Base-by-base conservation (phyloP, 2,329 filamentous ascomycete species). In the Cordyceps farinosa region DNA sequence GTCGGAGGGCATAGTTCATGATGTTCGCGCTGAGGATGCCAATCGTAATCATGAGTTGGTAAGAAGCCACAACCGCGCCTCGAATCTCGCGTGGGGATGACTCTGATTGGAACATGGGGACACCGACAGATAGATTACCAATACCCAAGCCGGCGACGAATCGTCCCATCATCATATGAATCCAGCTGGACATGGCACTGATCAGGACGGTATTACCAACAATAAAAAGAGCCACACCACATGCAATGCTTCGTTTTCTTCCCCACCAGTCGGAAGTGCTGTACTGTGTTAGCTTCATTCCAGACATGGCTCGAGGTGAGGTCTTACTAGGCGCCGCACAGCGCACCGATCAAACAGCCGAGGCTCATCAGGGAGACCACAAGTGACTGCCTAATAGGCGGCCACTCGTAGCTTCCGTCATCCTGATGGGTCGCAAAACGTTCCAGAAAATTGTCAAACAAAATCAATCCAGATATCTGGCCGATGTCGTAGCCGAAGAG, bases 31-130 rank as follows among this genome's bases (percentile, higher is more conserved):
- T 71, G 60, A 86, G 84, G 66, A 91, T 90, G 40, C 89, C 89
- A 34, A 90, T 78, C 0, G 88, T 91, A 72, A 91, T 89, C 76
- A 90, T 87, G 17, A 91, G 83, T 75, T 91, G 89, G 74, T 90
- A 91, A n/a, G 83, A 86, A 5, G 83, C 80, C n/a, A 89, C 84
- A 50, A 89, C 82, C 40, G 84, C 82, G 67, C 86, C 87, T 67
- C 87, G 84, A 65, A 89, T 87, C 68, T 85, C 80, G 22, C 81
- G 79, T 4, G 87, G 87, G 1, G 84, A 80, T 59, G 80, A 85
- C 70, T 90, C 87, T 47, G 84, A 84, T 73, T 89, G 86, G 73
- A 86, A 89, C 80, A 89, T 86, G 64, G 87, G 87, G 2, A 89
- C 85, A 42, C 85, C 80, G 40, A 89, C 83, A 0, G 85, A 88